Evolutionary conservation across 208 protist genomes (phyloP).

Genomic region (Acanthamoeba castellanii): DNA sequence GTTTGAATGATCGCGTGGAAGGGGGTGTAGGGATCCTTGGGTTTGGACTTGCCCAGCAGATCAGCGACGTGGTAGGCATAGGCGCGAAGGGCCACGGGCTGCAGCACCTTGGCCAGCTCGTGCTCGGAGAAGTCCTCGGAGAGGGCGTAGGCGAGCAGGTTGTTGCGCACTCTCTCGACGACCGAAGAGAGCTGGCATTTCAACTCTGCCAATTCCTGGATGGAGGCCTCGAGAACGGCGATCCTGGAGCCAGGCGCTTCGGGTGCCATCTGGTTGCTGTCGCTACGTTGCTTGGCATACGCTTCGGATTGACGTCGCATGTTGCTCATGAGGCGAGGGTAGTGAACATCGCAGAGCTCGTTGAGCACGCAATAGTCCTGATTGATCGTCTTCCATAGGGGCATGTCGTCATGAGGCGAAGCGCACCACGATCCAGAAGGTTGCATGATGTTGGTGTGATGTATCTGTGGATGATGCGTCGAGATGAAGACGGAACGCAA

Average conservation of each 20-base stretch:
- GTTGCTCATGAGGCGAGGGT: constrained; percentile 19
- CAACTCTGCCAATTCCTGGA: constrained; percentile 26
- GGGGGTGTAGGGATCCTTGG: constrained; percentile 40
- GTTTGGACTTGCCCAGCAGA: constrained; percentile 47
- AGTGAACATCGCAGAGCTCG: constrained; percentile 37
- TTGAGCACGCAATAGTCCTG: constrained; percentile 11
- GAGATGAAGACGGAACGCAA: background rate
- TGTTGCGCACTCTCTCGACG: background rate
- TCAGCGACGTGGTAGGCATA: constrained; percentile 44
- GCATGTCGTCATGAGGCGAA: constrained; percentile 9
- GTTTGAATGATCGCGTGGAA: background rate
- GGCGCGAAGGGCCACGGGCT: background rate
- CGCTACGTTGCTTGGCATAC: background rate
- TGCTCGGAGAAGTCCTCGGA: constrained; percentile 50
- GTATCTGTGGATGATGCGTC: background rate
- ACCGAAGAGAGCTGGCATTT: constrained; percentile 34
- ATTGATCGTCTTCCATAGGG: constrained; percentile 39
- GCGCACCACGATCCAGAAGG: constrained; percentile 39
- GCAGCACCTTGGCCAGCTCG: constrained; percentile 37
- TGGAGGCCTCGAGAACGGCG: background rate
- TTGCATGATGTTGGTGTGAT: background rate
- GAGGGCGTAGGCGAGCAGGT: constrained; percentile 58
- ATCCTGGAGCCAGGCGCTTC: background rate
- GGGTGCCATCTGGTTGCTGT: background rate
- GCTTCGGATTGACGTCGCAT: constrained; percentile 21